These are phyloP conservation scores for Nephelium lappaceum DNA, from an alignment of 345 rosid species.

Conservation along the genomic window DNA sequence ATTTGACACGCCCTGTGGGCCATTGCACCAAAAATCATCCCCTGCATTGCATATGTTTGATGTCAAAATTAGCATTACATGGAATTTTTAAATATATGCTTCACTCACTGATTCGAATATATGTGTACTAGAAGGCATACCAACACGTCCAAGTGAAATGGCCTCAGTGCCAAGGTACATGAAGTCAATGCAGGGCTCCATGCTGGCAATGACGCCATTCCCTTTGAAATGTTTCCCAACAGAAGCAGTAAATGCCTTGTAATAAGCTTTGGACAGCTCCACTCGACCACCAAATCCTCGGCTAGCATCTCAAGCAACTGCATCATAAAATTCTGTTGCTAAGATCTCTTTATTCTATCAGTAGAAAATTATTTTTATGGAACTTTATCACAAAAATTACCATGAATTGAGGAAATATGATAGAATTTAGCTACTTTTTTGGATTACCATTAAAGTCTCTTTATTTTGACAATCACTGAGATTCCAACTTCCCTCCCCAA, in stretches of 20 bases:
- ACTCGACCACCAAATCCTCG: slow-evolving; percentile 63
- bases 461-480: too few relatives aligned
- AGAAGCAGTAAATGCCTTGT: slow-evolving; percentile 53
- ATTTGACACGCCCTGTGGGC: slow-evolving; percentile 57
- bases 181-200: slow-evolving; percentile 70
- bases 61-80: neutral
- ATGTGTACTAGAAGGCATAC: slow-evolving; percentile 26
- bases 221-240: slow-evolving; percentile 59
- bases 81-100: too few relatives aligned
- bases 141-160: slow-evolving; percentile 63
- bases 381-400: too few relatives aligned
- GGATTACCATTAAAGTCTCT: too few relatives aligned
- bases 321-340: neutral
- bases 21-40: slow-evolving; percentile 68
- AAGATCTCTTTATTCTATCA: neutral
- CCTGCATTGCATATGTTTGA: slow-evolving; percentile 31
- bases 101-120: too few relatives aligned
- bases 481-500: too few relatives aligned
- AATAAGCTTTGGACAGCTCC: slow-evolving; percentile 59
- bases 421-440: too few relatives aligned
- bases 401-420: too few relatives aligned
- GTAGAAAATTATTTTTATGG: neutral
- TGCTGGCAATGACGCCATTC: slow-evolving; percentile 66
- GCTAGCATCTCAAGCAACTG: slow-evolving; percentile 60
- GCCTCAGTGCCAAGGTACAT: slow-evolving; percentile 66